Conservation (phyloP, 495 filamentous ascomycete species). For the Aspergillus sclerotiicarbonarius region DNA sequence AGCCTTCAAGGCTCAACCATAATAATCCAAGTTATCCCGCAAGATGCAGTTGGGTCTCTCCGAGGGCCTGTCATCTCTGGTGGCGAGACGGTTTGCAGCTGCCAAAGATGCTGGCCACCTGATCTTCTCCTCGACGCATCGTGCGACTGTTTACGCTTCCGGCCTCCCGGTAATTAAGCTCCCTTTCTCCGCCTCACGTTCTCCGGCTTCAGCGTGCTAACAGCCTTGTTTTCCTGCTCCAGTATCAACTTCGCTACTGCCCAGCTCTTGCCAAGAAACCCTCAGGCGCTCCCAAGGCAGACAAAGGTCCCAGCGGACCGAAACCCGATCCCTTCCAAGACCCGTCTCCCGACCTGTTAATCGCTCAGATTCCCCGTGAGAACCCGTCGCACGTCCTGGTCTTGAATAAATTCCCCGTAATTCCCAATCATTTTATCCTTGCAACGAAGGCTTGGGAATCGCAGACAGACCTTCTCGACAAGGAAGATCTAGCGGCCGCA, state of each 20-base stretch:
- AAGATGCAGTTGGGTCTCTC: constrained; percentile 42
- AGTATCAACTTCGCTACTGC: constrained; percentile 80
- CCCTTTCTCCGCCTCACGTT: not conserved
- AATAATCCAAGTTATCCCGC: not conserved
- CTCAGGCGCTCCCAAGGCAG: constrained; percentile 41
- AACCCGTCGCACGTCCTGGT: constrained; percentile 62
- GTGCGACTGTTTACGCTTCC: constrained; percentile 50
- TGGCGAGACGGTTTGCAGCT: constrained; percentile 50
- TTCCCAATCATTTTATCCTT: constrained; percentile 77
- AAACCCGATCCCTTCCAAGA: constrained; percentile 72
- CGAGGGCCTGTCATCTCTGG: constrained; percentile 51
- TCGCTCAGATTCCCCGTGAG: constrained; percentile 53
- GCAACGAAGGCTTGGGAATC: constrained; percentile 62
- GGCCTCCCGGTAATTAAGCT: constrained; percentile 50
- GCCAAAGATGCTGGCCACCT: constrained; percentile 55
- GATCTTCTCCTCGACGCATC: constrained; percentile 58
- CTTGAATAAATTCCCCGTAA: constrained; percentile 80
- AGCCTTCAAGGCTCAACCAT: too few species aligned
- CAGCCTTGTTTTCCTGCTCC: constrained; percentile 11
- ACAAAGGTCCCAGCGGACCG: constrained; percentile 28
- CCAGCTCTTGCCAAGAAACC: constrained; percentile 75
- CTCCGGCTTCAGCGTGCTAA: constrained; percentile 4
- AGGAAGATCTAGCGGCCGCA: constrained; percentile 62
- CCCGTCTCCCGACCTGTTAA: constrained; percentile 59
- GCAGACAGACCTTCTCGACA: constrained; percentile 68